Conservation (phyloP, 306 rosid species). For the Trifolium fragiferum region DNA sequence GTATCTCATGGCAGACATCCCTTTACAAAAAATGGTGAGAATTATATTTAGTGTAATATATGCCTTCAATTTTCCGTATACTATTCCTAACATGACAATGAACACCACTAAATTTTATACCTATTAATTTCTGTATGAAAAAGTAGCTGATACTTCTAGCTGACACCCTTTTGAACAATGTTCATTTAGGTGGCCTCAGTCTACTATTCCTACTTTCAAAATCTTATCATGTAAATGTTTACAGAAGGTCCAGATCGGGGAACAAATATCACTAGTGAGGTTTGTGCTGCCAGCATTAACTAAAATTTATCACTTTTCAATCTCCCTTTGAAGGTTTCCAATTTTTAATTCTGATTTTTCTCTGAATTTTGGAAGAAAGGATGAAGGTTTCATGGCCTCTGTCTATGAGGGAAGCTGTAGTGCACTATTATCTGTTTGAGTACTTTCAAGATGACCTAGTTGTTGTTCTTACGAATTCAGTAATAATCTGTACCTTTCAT, state of each 20-base stretch:
- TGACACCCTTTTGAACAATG: slow-evolving; percentile 34
- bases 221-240: slow-evolving; percentile 64
- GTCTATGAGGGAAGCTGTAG: slow-evolving; percentile 81
- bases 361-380: slow-evolving; percentile 81
- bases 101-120: not conserved
- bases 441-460: slow-evolving; percentile 83
- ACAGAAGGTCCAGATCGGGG: slow-evolving; percentile 73
- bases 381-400: slow-evolving; percentile 95
- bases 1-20: slow-evolving; percentile 76
- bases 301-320: not conserved
- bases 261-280: slow-evolving; percentile 88
- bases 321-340: slow-evolving; percentile 24
- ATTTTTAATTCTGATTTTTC: slow-evolving; percentile 52
- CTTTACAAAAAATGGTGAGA: slow-evolving; percentile 87
- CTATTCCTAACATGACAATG: not conserved
- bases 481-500: slow-evolving; percentile 37
- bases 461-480: slow-evolving; percentile 81
- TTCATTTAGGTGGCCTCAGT: slow-evolving; percentile 90
- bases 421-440: slow-evolving; percentile 86
- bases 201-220: slow-evolving; percentile 75
- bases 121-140: not conserved
- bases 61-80: slow-evolving; percentile 30
- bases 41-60: slow-evolving; percentile 12
- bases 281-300: slow-evolving; percentile 47
- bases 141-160: slow-evolving; percentile 22